Evolutionary conservation across 1,284 basidiomycete species (phyloP).

Genomic region (Rhizoctonia solani): DNA sequence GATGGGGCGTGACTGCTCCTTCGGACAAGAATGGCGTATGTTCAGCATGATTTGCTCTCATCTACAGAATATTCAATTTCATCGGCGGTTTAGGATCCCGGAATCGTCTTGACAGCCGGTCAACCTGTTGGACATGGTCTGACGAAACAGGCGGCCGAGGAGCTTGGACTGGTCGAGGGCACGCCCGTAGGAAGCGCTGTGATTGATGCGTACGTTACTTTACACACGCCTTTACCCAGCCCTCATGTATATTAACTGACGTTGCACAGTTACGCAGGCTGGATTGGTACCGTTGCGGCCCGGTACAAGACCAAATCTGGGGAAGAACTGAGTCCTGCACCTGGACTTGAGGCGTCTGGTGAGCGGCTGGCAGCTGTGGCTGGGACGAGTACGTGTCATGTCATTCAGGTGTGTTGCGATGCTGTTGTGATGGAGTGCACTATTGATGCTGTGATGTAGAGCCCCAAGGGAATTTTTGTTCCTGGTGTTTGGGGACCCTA

Average conservation of each 20-base stretch:
- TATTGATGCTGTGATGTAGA: background rate
- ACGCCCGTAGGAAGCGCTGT: conserved; percentile 93
- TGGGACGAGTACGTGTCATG: conserved; percentile 94
- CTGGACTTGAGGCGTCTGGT: conserved; percentile 72
- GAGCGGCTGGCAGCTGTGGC: conserved; percentile 91
- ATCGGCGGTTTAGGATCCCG: conserved; percentile 38
- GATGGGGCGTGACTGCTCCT: conserved; percentile 41
- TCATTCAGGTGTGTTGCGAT: conserved; percentile 79
- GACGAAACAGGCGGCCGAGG: conserved; percentile 74
- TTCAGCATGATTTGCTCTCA: background rate
- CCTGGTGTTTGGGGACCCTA: conserved; percentile 98
- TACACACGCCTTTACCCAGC: background rate
- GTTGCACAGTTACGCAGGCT: conserved; percentile 83
- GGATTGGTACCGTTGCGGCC: conserved; percentile 95
- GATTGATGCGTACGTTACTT: conserved; percentile 82
- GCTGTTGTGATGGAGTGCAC: background rate
- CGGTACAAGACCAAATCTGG: conserved; percentile 57
- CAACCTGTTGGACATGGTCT: conserved; percentile 88
- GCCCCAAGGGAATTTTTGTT: conserved; percentile 71
- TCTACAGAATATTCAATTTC: background rate
- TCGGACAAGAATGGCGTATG: conserved; percentile 29
- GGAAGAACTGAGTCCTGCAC: conserved; percentile 53
- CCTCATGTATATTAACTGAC: background rate
- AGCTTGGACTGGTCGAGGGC: conserved; percentile 85
- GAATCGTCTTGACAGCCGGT: conserved; percentile 82